Evolutionary conservation across 805 yeast genomes (phyloP), one percentile per base, ranked within the genome.

Genomic region (Saccharomycopsis fermentans): DNA sequence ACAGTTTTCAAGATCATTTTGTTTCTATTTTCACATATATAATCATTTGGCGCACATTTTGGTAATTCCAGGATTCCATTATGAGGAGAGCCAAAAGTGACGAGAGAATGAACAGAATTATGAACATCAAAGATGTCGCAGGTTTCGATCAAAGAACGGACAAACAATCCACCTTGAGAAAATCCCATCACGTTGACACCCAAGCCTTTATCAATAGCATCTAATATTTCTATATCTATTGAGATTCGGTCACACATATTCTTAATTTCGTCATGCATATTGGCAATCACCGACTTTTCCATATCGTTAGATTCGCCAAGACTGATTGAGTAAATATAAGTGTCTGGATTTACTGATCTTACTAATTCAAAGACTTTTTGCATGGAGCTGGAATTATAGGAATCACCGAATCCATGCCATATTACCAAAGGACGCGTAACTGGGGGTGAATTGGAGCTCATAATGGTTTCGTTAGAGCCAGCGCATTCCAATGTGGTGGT

Each of bases 361-460:
- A 86, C 70, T 1, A 78, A 59, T 0, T 73, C 73, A 4, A 71
- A 69, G 1, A 78, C 79, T n/a, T 74, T 68, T 34, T 70, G 71
- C 75, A 86, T 80, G 0, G 86, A 81, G 0, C 77, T 68, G 0
- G 90, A 81, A 65, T 84, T 78, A 67, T 82, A 87, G 11, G 79
- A 76, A 67, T 87, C 96, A 0, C 95, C 94, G 70, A 88, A 75
- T 0, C 96, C 96, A 65, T 87, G 96, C 95, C 95, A 87, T 47
- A 88, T 66, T 1, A 87, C 89, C 2, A 87, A 76, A 0, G 89
- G 86, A 24, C 36, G 36, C 6, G 55, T 6, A 21, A n/a, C 21
- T 9, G 54, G 11, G 12, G 24, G 24, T 9, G 11, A 35, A 6
- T 16, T 34, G n/a, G 19, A 16, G 52, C 9, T 21, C 24, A 9